Evolutionary conservation across 2,329 filamentous ascomycete species (phyloP).

Genomic region (Paecilomyces sp.): DNA sequence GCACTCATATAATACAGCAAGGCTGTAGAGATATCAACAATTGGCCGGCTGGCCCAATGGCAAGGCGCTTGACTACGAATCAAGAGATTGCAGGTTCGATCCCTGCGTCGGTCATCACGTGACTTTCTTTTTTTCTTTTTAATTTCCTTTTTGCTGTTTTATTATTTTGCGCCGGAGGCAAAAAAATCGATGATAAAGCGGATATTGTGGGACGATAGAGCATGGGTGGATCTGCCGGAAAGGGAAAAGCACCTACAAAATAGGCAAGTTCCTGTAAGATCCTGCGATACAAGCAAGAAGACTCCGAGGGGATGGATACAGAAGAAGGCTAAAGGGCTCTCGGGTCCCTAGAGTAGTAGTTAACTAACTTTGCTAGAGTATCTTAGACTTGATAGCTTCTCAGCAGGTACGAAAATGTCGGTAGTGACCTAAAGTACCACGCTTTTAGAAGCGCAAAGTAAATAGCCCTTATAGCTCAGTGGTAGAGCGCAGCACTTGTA

Average conservation of each 20-base stretch:
- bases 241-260: neutral
- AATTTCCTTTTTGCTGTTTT: neutral
- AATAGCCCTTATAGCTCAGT: neutral
- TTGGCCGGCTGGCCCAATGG: constrained; percentile 37
- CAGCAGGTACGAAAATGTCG: too few species aligned
- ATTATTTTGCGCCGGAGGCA: neutral
- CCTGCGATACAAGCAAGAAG: too few species aligned
- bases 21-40: neutral
- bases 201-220: neutral
- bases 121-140: too few species aligned
- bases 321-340: too few species aligned
- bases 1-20: too few species aligned
- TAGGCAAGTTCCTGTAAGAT: too few species aligned
- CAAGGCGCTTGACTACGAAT: constrained; percentile 48
- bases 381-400: too few species aligned
- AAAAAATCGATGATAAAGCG: neutral
- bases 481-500: neutral
- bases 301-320: too few species aligned
- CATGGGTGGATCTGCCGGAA: neutral
- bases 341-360: too few species aligned
- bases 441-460: too few species aligned
- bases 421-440: too few species aligned
- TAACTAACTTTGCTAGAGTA: too few species aligned
- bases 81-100: constrained; percentile 46
- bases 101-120: constrained; percentile 28